phyloP scores from a whole-genome alignment of 2,329 filamentous ascomycete species.

The Alternaria rosae region DNA sequence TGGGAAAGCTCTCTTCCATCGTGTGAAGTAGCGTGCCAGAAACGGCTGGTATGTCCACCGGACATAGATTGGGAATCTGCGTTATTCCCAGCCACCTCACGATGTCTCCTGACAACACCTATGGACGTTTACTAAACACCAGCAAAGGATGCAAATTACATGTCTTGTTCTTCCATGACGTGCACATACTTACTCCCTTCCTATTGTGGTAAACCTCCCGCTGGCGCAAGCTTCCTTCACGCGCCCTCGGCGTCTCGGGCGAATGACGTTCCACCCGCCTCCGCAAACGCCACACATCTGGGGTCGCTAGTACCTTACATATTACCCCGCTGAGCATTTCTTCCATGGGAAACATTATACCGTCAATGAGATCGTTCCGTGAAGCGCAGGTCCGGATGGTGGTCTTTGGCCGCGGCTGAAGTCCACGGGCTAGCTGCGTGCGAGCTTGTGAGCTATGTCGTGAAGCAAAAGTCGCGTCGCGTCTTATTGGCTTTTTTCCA shows the following conservation, averaged over 20 bases:
- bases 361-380: constrained; percentile 15
- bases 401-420: background rate
- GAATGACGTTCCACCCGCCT: constrained; percentile 4
- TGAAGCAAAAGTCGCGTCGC: constrained; percentile 1
- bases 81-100: background rate
- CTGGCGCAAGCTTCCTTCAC: background rate
- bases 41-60: background rate
- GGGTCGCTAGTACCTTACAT: constrained; percentile 15
- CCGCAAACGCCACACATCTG: background rate
- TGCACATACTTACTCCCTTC: background rate
- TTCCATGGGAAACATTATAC: constrained; percentile 12
- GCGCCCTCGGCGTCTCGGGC: constrained; percentile 9
- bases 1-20: background rate
- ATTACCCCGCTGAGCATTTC: constrained; percentile 6
- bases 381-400: background rate
- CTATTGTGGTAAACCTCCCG: background rate
- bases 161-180: background rate
- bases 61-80: background rate
- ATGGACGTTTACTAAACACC: background rate
- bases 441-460: background rate
- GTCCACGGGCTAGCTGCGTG: background rate
- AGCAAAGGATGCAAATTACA: background rate
- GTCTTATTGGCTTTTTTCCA: background rate
- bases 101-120: background rate
- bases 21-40: background rate